These are phyloP conservation scores for Hanseniaspora clermontiae DNA, from an alignment of 805 yeast species.

Conservation along the genomic window DNA sequence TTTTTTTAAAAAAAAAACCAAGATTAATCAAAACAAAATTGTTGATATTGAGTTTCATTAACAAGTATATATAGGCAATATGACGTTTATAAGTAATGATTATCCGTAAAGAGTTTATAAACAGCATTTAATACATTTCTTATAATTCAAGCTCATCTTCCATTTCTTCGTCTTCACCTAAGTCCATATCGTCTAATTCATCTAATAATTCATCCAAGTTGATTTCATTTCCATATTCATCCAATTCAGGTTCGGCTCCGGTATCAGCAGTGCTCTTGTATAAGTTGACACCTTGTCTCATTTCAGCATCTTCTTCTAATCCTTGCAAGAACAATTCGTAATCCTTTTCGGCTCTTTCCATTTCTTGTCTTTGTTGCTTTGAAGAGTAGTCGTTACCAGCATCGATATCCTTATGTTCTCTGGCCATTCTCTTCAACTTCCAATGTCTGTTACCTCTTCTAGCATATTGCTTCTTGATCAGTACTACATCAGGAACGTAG, in stretches of 20 bases:
- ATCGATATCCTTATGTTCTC: conserved; percentile 78
- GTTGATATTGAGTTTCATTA: neutral
- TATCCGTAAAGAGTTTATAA: neutral
- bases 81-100: neutral
- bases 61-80: neutral
- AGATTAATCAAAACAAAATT: no score
- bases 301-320: conserved; percentile 90
- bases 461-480: conserved; percentile 79
- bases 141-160: neutral
- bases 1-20: no score
- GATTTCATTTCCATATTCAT: conserved; percentile 77
- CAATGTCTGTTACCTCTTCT: conserved; percentile 74
- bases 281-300: conserved; percentile 78
- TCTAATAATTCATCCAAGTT: conserved; percentile 86
- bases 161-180: conserved; percentile 38
- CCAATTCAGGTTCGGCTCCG: conserved; percentile 44
- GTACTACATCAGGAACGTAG: conserved; percentile 68
- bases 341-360: conserved; percentile 85
- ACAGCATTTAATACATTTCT: neutral
- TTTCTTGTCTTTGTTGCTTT: conserved; percentile 74
- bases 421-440: conserved; percentile 96
- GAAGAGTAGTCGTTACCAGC: conserved; percentile 49
- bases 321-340: conserved; percentile 93
- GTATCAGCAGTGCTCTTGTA: conserved; percentile 48
- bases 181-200: conserved; percentile 85